phyloP scores from a whole-genome alignment of 2,329 filamentous ascomycete genomes.

The Podosphaera xanthii region DNA sequence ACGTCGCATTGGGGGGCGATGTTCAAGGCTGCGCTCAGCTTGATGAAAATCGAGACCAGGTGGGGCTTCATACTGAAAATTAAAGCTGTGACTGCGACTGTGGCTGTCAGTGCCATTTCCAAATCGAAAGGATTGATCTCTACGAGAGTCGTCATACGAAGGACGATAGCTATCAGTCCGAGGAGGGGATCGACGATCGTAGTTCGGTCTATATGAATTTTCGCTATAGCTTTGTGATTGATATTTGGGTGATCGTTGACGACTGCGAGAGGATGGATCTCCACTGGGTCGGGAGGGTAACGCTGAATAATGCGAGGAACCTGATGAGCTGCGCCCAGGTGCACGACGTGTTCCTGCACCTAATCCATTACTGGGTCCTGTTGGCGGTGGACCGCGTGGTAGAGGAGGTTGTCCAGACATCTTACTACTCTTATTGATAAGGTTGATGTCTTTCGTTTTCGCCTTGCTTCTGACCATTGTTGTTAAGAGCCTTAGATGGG shows the following conservation, averaged over 20 bases:
- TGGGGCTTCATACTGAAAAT: constrained; percentile 15
- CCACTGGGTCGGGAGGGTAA: constrained; percentile 3
- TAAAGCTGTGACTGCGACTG: constrained; percentile 9
- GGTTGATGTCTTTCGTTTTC: background rate
- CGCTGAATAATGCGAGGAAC: constrained; percentile 7
- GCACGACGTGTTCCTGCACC: constrained; percentile 1
- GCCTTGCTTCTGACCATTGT: background rate
- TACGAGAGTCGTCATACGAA: background rate
- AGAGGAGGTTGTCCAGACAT: constrained; percentile 14
- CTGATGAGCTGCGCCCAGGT: background rate
- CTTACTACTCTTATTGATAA: constrained; percentile 1
- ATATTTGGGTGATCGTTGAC: constrained; percentile 4
- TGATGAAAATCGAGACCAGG: constrained; percentile 11
- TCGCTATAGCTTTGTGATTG: constrained; percentile 3
- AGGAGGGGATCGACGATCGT: background rate
- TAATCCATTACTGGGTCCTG: constrained; percentile 1
- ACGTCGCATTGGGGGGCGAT: constrained; percentile 2
- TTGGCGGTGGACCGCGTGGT: constrained; percentile 10
- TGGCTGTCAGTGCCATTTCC: background rate
- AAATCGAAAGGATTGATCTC: constrained; percentile 2
- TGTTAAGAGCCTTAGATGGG: background rate
- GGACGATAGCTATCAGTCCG: constrained; percentile 1
- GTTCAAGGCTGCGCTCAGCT: constrained; percentile 7
- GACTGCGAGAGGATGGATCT: constrained; percentile 2
- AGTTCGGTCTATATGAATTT: background rate